A percentile compares a stretch with the other conserved stretches of the same genome.
Evolutionary conservation across 2,329 filamentous ascomycete genomes (phyloP).

Genomic region (Neonectria neomacrospora): DNA sequence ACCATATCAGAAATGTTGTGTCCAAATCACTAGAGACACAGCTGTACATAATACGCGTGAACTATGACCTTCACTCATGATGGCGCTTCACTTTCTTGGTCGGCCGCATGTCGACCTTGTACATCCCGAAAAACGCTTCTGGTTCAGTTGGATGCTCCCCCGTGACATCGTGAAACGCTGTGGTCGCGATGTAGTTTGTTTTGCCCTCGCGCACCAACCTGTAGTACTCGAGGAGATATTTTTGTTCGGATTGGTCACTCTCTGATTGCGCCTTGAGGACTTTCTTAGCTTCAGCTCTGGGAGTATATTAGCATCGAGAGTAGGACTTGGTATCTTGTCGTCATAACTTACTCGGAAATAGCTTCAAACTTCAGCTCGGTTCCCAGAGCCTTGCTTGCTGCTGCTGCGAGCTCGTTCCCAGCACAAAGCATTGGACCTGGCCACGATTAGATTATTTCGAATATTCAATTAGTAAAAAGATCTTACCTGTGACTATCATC

Average conservation of each 20-base stretch:
- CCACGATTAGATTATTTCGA: not conserved
- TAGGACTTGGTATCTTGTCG: too few species aligned
- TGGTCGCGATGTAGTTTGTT: constrained; percentile 64
- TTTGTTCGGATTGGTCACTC: constrained; percentile 52
- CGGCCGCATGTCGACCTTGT: constrained; percentile 44
- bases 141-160: constrained; percentile 58
- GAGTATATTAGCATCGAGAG: not conserved
- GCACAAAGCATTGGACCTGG: constrained; percentile 58
- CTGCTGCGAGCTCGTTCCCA: constrained; percentile 58
- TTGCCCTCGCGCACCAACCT: constrained; percentile 63
- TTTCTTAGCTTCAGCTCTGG: constrained; percentile 12
- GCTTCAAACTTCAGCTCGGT: constrained; percentile 45
- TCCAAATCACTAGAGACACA: too few species aligned
- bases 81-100: constrained; percentile 29
- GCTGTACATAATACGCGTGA: not conserved
- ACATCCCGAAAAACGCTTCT: constrained; percentile 60
- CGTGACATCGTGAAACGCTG: constrained; percentile 61
- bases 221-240: constrained; percentile 64
- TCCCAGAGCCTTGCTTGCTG: constrained; percentile 57
- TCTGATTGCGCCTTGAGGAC: constrained; percentile 15
- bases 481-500: constrained; percentile 59
- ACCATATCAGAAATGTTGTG: too few species aligned
- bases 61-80: not conserved
- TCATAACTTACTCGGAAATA: constrained; percentile 27
- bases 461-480: not conserved